Evolutionary conservation across 768 basidiomycete genomes (phyloP), one percentile per base, ranked within the genome.

Genomic region (Lactarius pseudohatsudake): DNA sequence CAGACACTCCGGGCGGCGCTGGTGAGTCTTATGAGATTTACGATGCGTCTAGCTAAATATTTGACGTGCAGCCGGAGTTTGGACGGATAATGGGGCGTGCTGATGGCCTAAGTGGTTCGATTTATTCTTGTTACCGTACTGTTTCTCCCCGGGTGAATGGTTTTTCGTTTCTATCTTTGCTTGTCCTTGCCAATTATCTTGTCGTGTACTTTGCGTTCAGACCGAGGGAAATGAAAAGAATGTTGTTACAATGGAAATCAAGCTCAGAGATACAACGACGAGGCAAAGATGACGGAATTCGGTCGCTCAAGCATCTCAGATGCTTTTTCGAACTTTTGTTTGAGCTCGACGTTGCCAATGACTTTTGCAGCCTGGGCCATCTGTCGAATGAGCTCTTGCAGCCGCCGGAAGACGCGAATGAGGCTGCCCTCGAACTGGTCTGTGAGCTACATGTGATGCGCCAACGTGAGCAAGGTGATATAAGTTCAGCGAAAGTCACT

Each of bases 361-460:
- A 97, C 97, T 74, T 95, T 94, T 4, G 96, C 93, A 1, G 93
- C 95, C 72, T 91, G 87, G 16, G 88, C 86, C 97, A 99, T 99
- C 78, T 99, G 97, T 40, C 96, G 86, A 28, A 99, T 81, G 22
- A 99, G 84, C 77, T 99, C 97, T 57, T 96, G 92, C 26, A 99
- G 78, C 16, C 97, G 87, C 57, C 97, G 83, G 82, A 99, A 99
- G 7, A 95, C 95, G 63, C 97, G 90, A 74, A 98, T 99, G 32
- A 99, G 82, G 64, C 90, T 94, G 45, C 97, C 97, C 75, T 99
- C 97, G 71, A 98, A 99, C 67, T 95, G 92, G 75, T 96, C 95
- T 6, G 94, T 94, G 73, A 96, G 82, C 96, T 97, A 38, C 56
- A 6, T 20, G 47, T 47, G 30, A 43, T 16, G 22, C 20, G 55